Conservation (phyloP, 805 yeast genomes). For the Spencermartinsiella europaea region DNA sequence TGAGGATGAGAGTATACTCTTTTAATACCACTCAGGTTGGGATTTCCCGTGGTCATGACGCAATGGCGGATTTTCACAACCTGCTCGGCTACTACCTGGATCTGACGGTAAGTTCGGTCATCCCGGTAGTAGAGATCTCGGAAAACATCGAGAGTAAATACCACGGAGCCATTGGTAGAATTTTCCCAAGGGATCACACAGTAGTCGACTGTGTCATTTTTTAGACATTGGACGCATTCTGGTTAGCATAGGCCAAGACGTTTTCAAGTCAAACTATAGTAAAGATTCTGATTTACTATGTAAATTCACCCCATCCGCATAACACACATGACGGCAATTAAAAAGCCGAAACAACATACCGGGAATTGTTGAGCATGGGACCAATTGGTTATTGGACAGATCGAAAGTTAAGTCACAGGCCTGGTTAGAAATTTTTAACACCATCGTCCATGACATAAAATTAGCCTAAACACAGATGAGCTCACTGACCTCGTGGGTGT, state of each 20-base stretch:
- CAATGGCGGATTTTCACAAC: conserved; percentile 80
- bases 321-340: too few species aligned
- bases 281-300: too few species aligned
- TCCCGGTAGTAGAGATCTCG: conserved; percentile 40
- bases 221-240: conserved; percentile 59
- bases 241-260: conserved; percentile 38
- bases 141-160: conserved; percentile 73
- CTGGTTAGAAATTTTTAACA: conserved; percentile 15
- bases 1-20: conserved; percentile 90
- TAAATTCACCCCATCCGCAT: too few species aligned
- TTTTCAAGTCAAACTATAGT: conserved; percentile 38
- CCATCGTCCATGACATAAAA: not conserved
- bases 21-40: conserved; percentile 40
- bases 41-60: conserved; percentile 42
- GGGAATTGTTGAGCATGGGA: conserved; percentile 24
- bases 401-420: conserved; percentile 47
- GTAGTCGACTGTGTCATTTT: conserved; percentile 47
- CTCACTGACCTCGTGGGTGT: conserved; percentile 69
- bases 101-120: conserved; percentile 27
- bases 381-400: conserved; percentile 18
- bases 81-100: conserved; percentile 68
- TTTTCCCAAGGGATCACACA: conserved; percentile 89
- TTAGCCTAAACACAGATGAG: not conserved
- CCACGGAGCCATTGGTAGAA: conserved; percentile 93
- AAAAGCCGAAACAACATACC: conserved; percentile 11